phyloP scores from a whole-genome alignment of 306 rosid genomes.

The Biancaea sappan region DNA sequence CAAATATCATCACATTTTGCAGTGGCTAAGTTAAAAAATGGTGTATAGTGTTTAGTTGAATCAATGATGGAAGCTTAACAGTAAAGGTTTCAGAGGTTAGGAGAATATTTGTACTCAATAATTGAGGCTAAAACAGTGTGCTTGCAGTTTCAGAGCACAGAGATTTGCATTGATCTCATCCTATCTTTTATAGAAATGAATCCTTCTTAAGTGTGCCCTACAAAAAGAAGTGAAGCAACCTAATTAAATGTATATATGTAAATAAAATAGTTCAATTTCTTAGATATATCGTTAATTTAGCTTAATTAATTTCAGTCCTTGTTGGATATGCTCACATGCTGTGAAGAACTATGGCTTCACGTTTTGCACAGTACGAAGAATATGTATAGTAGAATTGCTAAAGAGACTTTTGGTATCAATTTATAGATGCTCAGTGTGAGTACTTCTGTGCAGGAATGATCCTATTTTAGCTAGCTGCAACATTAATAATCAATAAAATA shows the following conservation, averaged over 20 bases:
- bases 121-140: conserved; percentile 26
- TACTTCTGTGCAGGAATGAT: neutral
- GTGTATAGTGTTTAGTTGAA: too few relatives aligned
- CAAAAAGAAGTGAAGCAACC: conserved; percentile 18
- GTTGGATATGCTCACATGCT: conserved; percentile 7
- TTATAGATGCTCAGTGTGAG: neutral
- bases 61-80: neutral
- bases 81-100: neutral
- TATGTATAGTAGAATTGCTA: neutral
- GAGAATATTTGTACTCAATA: conserved; percentile 24
- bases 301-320: too few relatives aligned
- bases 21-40: too few relatives aligned
- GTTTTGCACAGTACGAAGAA: conserved; percentile 35
- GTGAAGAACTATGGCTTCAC: conserved; percentile 38
- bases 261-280: neutral
- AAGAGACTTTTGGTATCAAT: neutral
- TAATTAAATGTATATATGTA: neutral
- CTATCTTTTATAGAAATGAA: conserved; percentile 18
- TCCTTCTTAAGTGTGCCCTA: conserved; percentile 30
- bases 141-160: conserved; percentile 17
- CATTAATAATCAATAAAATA: neutral
- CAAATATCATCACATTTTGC: too few relatives aligned
- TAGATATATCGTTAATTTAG: too few relatives aligned
- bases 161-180: conserved; percentile 24
- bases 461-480: neutral